These are phyloP conservation scores for Backusella australiensis DNA, from an alignment of 192 early-diverging fungal genomes.

Conservation along the genomic window DNA sequence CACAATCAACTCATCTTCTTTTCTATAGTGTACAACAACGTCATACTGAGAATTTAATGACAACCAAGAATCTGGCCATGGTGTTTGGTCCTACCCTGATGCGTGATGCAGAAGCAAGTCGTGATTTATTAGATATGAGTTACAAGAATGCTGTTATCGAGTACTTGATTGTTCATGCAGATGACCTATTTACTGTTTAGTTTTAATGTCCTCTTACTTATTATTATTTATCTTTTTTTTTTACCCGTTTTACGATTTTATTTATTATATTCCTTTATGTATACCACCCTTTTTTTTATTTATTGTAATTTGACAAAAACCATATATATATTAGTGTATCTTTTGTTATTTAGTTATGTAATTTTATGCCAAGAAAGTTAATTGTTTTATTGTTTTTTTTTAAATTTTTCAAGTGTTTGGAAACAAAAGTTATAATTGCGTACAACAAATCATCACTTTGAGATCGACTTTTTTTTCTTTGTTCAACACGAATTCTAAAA, in stretches of 20 bases:
- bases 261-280: slow-evolving; percentile 1
- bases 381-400: neutral
- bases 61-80: slow-evolving; percentile 86
- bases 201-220: neutral
- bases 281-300: neutral
- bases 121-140: slow-evolving; percentile 72
- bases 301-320: neutral
- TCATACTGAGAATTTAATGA: slow-evolving; percentile 81
- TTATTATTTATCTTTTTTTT: neutral
- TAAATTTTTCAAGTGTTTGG: neutral
- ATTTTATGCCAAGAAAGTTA: neutral
- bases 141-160: slow-evolving; percentile 71
- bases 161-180: slow-evolving; percentile 61
- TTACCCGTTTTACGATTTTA: neutral
- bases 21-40: slow-evolving; percentile 52
- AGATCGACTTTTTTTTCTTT: neutral
- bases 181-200: slow-evolving; percentile 14
- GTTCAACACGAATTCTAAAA: neutral
- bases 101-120: slow-evolving; percentile 57
- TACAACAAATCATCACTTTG: neutral
- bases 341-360: slow-evolving; percentile 1
- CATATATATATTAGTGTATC: neutral
- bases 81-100: slow-evolving; percentile 92
- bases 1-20: neutral
- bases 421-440: neutral